Conservation (phyloP, 2,329 filamentous ascomycete genomes). For the Cercospora sesami region DNA sequence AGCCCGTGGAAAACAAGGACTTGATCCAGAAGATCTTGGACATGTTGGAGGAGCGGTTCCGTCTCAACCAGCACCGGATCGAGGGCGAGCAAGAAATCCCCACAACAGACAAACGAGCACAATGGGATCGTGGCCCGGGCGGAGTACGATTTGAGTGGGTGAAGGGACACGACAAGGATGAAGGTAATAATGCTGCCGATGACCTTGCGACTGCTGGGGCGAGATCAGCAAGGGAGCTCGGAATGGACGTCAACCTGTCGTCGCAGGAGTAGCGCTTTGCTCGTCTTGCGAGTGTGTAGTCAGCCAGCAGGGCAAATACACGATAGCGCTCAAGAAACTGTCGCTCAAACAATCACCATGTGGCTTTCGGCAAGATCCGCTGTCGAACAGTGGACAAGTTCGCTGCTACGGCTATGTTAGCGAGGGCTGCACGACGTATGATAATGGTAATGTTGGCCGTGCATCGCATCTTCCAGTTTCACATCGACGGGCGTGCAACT, state of each 20-base stretch:
- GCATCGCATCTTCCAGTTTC: neutral
- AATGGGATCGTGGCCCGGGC: constrained; percentile 39
- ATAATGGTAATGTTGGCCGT: neutral
- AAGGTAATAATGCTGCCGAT: constrained; percentile 81
- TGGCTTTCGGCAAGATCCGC: neutral
- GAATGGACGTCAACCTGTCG: constrained; percentile 12
- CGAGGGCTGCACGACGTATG: neutral
- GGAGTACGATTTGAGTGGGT: constrained; percentile 73
- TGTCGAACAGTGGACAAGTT: neutral
- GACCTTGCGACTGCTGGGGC: constrained; percentile 70
- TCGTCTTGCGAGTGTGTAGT: neutral
- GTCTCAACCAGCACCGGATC: constrained; percentile 35
- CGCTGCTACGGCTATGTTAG: neutral
- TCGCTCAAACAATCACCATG: too few relatives aligned
- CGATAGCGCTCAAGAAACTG: too few relatives aligned
- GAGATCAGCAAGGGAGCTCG: constrained; percentile 40
- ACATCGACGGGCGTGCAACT: neutral
- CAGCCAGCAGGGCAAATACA: too few relatives aligned
- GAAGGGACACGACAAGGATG: constrained; percentile 74
- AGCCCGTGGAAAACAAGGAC: constrained; percentile 82
- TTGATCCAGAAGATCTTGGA: constrained; percentile 71
- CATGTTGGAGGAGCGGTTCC: constrained; percentile 62
- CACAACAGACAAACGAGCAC: constrained; percentile 25
- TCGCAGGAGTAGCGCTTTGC: neutral
- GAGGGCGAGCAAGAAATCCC: constrained; percentile 17